phyloP scores from a whole-genome alignment of 1,284 basidiomycete species.

The Papiliotrema terrestris region DNA sequence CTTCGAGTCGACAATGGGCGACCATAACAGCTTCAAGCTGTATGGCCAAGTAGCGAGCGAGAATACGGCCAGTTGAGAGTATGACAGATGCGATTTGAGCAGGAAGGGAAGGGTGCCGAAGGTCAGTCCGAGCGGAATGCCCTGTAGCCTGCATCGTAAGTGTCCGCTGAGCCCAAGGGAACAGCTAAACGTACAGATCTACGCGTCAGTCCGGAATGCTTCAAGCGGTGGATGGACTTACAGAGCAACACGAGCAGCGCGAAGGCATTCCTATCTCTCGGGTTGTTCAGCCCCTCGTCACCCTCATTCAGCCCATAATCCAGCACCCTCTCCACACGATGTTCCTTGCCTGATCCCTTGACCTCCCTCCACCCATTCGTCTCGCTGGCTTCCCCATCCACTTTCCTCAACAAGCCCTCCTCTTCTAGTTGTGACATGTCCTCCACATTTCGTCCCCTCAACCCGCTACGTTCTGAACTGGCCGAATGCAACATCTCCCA shows the following conservation, averaged over 20 bases:
- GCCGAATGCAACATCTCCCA: conserved; percentile 17
- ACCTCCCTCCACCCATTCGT: conserved; percentile 10
- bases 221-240: no score
- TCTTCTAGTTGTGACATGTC: conserved; percentile 40
- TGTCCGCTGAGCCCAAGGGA: no score
- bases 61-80: conserved; percentile 94
- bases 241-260: conserved; percentile 82
- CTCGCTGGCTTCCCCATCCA: conserved; percentile 5
- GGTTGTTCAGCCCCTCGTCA: conserved; percentile 32
- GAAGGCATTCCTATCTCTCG: conserved; percentile 75
- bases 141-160: conserved; percentile 60
- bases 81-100: conserved; percentile 88
- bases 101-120: conserved; percentile 93
- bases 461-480: conserved; percentile 6
- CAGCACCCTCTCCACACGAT: conserved; percentile 27
- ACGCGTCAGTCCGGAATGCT: background rate
- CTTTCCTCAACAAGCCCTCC: conserved; percentile 32
- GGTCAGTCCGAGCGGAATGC: conserved; percentile 75
- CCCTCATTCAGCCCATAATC: conserved; percentile 11
- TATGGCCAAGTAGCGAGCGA: conserved; percentile 94
- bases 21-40: conserved; percentile 96
- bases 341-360: conserved; percentile 16
- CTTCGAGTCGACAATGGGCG: conserved; percentile 91
- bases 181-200: conserved; percentile 35
- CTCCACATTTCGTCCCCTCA: conserved; percentile 37